Evolutionary conservation across 2,329 filamentous ascomycete genomes (phyloP), one percentile per base, ranked within the genome.

Genomic region (Stylonectria norvegica): DNA sequence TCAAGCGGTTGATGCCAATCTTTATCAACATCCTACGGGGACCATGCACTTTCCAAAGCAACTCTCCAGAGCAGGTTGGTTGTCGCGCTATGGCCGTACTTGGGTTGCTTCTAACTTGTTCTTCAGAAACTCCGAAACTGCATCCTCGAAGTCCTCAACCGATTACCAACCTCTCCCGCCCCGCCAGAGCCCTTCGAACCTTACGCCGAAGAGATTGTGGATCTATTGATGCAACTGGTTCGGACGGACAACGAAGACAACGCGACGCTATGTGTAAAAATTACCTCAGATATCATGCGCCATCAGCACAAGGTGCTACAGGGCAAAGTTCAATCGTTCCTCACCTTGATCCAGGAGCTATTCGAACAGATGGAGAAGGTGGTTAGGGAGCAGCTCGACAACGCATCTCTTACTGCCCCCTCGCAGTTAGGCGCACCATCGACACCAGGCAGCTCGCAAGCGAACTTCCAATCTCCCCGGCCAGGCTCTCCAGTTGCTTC

Each of bases 211-310:
- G 88, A 94, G 60, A 83, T 95, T 45, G 88, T 96, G 44, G 90
- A 96, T 60, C 76, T 95, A 51, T 76, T 97, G 48, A 91, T 97
- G 82, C 78, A 80, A 39, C 71, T 98, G 43, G 89, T 97, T 44
- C 83, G 85, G 53, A 85, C 81, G 29, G 93, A 99, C 66, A 98
- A 98, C 57, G 93, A 99, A 67, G 93, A 99, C 49, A 99, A 98
- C 73, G 93, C 91, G 2, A 89, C 94, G n/a, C 71, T 98, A 48
- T 96, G 91, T 62, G 89, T 99, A 69, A 98, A 98, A 73, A 95
- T 91, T 11, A 89, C 95, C 36, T 96, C 95, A 72, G 93, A 99
- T 61, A 84, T 97, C 50, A 89, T 95, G 76, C 83, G 93, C 34
- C 89, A 95, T 60, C 91, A 97, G 65, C 80, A 84, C 42, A 94